Percentiles rank a stretch among this genome's conserved stretches.
Conservation (phyloP, 1,284 basidiomycete species). For the Boletus mariae region DNA sequence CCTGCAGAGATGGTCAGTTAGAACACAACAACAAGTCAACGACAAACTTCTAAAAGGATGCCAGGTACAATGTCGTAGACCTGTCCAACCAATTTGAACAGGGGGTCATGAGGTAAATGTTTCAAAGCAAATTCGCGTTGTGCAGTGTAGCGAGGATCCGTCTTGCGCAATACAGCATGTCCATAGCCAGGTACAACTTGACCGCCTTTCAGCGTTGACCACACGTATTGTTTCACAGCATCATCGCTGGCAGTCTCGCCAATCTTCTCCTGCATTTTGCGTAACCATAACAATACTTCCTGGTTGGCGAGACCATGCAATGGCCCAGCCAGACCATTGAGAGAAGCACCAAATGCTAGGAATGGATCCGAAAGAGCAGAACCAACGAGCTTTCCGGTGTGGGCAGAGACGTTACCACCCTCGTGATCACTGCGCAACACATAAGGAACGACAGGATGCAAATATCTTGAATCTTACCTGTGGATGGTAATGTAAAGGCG, state of each 20-base stretch:
- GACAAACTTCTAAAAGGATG: constrained; percentile 80
- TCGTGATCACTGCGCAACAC: constrained; percentile 77
- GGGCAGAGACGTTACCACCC: constrained; percentile 98
- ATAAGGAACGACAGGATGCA: constrained; percentile 1
- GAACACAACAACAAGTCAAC: constrained; percentile 82
- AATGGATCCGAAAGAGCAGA: constrained; percentile 98
- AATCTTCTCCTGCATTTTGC: constrained; percentile 84
- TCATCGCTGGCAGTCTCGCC: constrained; percentile 82
- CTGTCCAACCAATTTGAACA: constrained; percentile 93
- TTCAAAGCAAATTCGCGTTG: constrained; percentile 93
- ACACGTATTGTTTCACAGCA: constrained; percentile 88
- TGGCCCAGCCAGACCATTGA: constrained; percentile 96
- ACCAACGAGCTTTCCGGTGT: constrained; percentile 94
- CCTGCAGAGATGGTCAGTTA: constrained; percentile 70
- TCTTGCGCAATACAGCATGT: constrained; percentile 95
- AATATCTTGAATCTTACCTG: constrained; percentile 42
- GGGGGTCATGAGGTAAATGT: constrained; percentile 81
- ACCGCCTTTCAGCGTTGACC: constrained; percentile 87
- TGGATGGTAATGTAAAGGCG: constrained; percentile 98
- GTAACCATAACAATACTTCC: constrained; percentile 88
- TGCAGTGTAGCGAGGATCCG: constrained; percentile 95
- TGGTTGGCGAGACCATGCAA: constrained; percentile 97
- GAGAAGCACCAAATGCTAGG: constrained; percentile 89
- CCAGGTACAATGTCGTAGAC: constrained; percentile 92
- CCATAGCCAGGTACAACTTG: constrained; percentile 95